Evolutionary conservation across 2,329 filamentous ascomycete species (phyloP), one percentile per base, ranked within the genome.

Genomic region (Tetracladium maxilliforme): DNA sequence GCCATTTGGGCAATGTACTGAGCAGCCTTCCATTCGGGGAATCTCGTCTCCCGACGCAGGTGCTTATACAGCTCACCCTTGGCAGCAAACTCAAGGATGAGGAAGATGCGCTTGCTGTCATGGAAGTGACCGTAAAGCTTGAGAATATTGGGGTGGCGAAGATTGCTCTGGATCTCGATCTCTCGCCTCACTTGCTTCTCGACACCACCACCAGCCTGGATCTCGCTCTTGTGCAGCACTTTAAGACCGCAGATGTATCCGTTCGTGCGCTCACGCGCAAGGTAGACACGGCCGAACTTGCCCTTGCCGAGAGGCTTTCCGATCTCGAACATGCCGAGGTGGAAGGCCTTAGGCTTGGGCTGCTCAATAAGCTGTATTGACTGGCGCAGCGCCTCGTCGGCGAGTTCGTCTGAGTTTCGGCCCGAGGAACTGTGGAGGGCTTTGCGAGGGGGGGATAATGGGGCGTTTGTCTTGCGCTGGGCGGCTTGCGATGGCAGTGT

Each of bases 1-100:
- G 74, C 72, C 75, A 80, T 80, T 41, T 81, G 75, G 3, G 74
- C 75, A 35, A 81, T 68, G 43, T 80, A 81, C 43, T 76, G 68
- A 14, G 74, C 73, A 12, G 75, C 74, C 38, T 76, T 75, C 61
- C 67, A 72, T 44, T 81, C 75, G 0, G 72, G 68, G 41, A 81
- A 81, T 23, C 65, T 59, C 41, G 70, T 64, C 38, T 76, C 75
- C 36, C 69, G 67, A 25, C 73, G 61, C 30, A 81, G 56, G 41
- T 79, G 74, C 49, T 80, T 81, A 51, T 80, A 81, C 13, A 81
- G 49, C 42, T 81, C 75, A 33, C 75, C 75, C 40, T 74, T 72
- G 15, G 70, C 74, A 7, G 75, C 75, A 39, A 76, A 81, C 37
- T 81, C 75, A 14, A 81, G 56, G 31, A 81, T 79, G 26, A 81